Evolutionary conservation across 2,329 filamentous ascomycete genomes (phyloP), one percentile per base, ranked within the genome.

Genomic region (Neurospora crassa): DNA sequence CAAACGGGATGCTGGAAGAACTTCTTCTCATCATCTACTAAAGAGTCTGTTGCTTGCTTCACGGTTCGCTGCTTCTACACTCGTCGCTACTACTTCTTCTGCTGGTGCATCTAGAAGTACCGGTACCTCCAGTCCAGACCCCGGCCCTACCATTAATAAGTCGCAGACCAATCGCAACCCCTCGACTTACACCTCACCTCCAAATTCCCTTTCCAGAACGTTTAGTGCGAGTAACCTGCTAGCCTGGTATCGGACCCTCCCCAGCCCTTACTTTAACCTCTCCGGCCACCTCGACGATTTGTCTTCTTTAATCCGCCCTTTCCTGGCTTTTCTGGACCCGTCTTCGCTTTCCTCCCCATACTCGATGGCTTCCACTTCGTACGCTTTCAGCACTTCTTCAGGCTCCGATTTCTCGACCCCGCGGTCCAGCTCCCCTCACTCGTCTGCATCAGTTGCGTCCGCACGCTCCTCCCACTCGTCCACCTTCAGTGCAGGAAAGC

Each of bases 331-430:
- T n/a, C 53, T 63, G 53, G 71, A 16, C 71, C 73, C n/a, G 68
- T 71, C 69, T 67, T 63, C 67, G 72, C 68, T 69, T 72, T 42
- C 72, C 73, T 72, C 70, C 71, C 72, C 77, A 70, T 72, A 74
- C 76, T 76, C 77, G 78, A 84, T 84, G 82, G 82, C 82, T 79
- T 29, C 29, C 29, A 29, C 29, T 29, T 83, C 82, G 72, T 79
- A 78, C 80, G 79, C 82, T 73, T 81, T 82, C 79, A 86, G 82
- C 76, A 80, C 81, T 68, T 83, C 80, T 76, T 82, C 82, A 72
- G 78, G 74, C 70, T 82, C 82, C 78, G 84, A 87, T 80, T 83
- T 85, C 78, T 84, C 84, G 78, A 87, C 85, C 71, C 86, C 86
- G 79, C 83, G 84, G 76, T 87, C 86, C 68, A 80, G 82, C 69